Percentiles rank a stretch among this genome's conserved stretches.
Evolutionary conservation across 805 yeast species (phyloP).

Genomic region (Candida maris): DNA sequence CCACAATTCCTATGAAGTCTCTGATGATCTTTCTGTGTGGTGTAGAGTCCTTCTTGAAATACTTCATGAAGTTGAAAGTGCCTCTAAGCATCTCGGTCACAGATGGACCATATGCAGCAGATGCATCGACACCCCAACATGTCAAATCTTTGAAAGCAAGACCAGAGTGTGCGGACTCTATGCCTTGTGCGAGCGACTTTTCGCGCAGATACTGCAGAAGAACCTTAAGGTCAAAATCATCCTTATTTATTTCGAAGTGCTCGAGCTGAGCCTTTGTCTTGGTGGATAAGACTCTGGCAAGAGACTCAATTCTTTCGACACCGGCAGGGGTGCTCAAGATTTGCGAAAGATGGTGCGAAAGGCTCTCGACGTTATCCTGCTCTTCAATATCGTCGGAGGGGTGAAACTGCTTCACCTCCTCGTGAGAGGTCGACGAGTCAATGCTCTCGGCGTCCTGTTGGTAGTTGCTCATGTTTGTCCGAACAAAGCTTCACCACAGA

Average conservation of each 20-base stretch:
- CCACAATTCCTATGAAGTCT: conserved; percentile 39
- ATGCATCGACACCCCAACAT: conserved; percentile 48
- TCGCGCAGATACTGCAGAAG: conserved; percentile 37
- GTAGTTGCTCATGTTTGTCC: conserved; percentile 4
- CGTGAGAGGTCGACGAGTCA: conserved; percentile 20
- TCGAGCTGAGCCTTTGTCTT: conserved; percentile 45
- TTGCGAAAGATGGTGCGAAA: conserved; percentile 27
- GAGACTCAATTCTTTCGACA: conserved; percentile 39
- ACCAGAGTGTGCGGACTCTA: conserved; percentile 49
- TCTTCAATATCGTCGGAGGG: conserved; percentile 24
- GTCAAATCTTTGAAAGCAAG: conserved; percentile 42
- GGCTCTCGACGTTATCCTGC: conserved; percentile 21
- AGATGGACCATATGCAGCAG: conserved; percentile 49
- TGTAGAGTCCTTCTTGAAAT: conserved; percentile 30
- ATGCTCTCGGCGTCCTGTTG: conserved; percentile 21
- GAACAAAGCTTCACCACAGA: background rate
- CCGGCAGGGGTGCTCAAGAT: conserved; percentile 27
- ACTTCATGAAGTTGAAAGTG: conserved; percentile 25
- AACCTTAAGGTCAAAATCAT: conserved; percentile 45
- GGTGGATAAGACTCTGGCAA: conserved; percentile 48
- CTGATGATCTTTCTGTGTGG: conserved; percentile 37
- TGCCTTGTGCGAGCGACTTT: conserved; percentile 41
- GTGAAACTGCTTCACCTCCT: conserved; percentile 24
- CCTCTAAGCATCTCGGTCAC: conserved; percentile 41
- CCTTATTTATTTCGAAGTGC: conserved; percentile 39